Evolutionary conservation across 805 yeast species (phyloP).

Genomic region (Candida chauliodis): DNA sequence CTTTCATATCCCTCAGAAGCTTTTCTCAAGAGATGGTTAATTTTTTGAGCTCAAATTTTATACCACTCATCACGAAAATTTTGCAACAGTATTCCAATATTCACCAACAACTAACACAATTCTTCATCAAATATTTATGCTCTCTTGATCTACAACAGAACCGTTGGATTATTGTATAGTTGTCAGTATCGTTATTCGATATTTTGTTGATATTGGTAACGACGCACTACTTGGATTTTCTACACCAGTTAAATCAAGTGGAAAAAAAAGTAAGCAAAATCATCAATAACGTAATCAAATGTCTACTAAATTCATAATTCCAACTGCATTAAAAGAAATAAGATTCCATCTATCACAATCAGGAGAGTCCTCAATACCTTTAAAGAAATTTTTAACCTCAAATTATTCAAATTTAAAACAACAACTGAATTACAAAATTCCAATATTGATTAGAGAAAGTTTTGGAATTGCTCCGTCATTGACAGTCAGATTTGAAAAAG

Average conservation of each 20-base stretch:
- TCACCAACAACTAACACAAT: too few relatives aligned
- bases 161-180: neutral
- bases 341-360: conserved; percentile 79
- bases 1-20: too few relatives aligned
- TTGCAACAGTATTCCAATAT: too few relatives aligned
- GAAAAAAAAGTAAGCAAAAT: conserved; percentile 1
- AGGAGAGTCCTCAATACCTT: conserved; percentile 65
- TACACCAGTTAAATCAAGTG: conserved; percentile 6
- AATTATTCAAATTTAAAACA: conserved; percentile 64
- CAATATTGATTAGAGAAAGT: conserved; percentile 77
- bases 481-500: conserved; percentile 67
- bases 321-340: conserved; percentile 68
- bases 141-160: too few relatives aligned
- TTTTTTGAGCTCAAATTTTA: too few relatives aligned
- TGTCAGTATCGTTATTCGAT: neutral
- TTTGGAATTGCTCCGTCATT: conserved; percentile 69
- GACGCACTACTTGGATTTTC: neutral
- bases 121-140: too few relatives aligned
- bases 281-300: neutral
- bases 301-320: conserved; percentile 40
- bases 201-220: conserved; percentile 1
- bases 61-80: too few relatives aligned
- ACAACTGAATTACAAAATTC: conserved; percentile 56
- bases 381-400: conserved; percentile 60
- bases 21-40: too few relatives aligned